Conservation (phyloP, 1,284 basidiomycete species). For the Melanopsichium pennsylvanicum region DNA sequence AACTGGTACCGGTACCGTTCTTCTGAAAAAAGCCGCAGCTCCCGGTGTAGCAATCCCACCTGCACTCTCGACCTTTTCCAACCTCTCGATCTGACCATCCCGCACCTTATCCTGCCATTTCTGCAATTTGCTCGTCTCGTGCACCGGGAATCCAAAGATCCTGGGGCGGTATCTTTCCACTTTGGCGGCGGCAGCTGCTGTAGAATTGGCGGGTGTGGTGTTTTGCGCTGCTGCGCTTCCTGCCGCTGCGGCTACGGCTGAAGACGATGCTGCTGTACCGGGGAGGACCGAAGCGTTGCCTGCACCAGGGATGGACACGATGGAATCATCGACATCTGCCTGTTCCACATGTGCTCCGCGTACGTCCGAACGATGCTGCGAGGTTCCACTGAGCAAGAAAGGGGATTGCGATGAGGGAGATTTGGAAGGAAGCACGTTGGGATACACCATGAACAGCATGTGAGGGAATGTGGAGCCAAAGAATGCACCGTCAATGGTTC, state of each 20-base stretch:
- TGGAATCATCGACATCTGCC: slow-evolving; percentile 42
- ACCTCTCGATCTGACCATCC: slow-evolving; percentile 50
- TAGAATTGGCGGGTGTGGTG: slow-evolving; percentile 18
- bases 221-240: slow-evolving; percentile 8
- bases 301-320: slow-evolving; percentile 29
- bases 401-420: slow-evolving; percentile 52
- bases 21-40: slow-evolving; percentile 37
- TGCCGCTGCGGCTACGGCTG: slow-evolving; percentile 13
- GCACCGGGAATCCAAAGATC: slow-evolving; percentile 65
- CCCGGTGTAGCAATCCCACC: slow-evolving; percentile 39
- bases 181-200: slow-evolving; percentile 43
- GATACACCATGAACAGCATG: slow-evolving; percentile 73
- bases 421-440: slow-evolving; percentile 73
- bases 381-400: slow-evolving; percentile 43
- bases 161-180: slow-evolving; percentile 62
- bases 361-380: slow-evolving; percentile 24
- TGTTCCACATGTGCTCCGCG: slow-evolving; percentile 70
- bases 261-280: slow-evolving; percentile 2
- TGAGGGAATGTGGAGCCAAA: slow-evolving; percentile 65
- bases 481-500: slow-evolving; percentile 66
- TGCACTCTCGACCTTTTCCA: slow-evolving; percentile 47
- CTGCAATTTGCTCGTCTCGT: slow-evolving; percentile 62
- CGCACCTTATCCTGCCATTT: slow-evolving; percentile 62
- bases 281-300: slow-evolving; percentile 21
- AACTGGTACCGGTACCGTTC: not conserved